These are phyloP conservation scores for Alisma plantagoaquatica DNA, from an alignment of 106 monocot species.

Conservation along the genomic window DNA sequence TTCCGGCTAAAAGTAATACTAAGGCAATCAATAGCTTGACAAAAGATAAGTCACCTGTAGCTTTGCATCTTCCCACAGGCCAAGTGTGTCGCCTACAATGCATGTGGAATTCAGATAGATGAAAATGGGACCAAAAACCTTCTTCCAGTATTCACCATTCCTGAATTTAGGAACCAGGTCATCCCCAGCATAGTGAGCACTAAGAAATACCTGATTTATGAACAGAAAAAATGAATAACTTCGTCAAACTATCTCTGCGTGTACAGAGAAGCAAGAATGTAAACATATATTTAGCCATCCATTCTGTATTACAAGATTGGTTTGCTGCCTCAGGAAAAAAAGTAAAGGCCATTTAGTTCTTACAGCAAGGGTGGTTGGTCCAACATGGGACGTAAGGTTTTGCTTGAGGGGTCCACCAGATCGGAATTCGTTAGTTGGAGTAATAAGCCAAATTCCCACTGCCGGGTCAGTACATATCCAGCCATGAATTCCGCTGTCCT, in stretches of 20 bases:
- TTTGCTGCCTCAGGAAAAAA: background rate
- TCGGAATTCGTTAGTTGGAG: constrained; percentile 73
- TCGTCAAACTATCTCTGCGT: no score
- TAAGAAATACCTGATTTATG: constrained; percentile 50
- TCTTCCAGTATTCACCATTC: constrained; percentile 74
- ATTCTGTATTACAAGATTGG: no score
- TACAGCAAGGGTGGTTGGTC: constrained; percentile 80
- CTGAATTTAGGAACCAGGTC: constrained; percentile 55
- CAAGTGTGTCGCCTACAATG: constrained; percentile 20
- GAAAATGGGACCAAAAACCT: constrained; percentile 72
- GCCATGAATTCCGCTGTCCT: constrained; percentile 63
- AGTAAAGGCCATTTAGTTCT: constrained; percentile 7
- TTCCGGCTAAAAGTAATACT: no score
- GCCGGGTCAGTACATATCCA: constrained; percentile 42
- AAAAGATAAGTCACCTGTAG: constrained; percentile 29
- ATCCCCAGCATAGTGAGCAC: constrained; percentile 61
- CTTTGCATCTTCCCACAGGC: constrained; percentile 86
- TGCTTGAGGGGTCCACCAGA: constrained; percentile 66
- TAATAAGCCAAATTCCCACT: constrained; percentile 60
- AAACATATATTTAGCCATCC: no score
- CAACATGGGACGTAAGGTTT: constrained; percentile 62
- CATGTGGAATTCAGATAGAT: constrained; percentile 59
- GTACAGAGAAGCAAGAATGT: no score
- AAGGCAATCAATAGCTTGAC: no score
- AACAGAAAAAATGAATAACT: background rate